Evolutionary conservation across 331 rosid genomes (phyloP).

Genomic region (Rhamnella rubrinervis): DNA sequence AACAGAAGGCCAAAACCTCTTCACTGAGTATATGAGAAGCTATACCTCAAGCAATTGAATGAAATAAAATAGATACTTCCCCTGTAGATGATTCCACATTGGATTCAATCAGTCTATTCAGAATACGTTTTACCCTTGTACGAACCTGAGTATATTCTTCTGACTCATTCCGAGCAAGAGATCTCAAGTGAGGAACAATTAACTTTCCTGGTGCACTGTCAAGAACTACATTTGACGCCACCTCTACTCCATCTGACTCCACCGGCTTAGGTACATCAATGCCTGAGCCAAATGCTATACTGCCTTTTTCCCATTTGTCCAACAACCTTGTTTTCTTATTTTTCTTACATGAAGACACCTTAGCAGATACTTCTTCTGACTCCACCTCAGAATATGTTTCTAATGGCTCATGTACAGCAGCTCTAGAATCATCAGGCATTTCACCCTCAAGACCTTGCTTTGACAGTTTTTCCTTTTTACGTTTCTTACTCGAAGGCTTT

Average conservation of each 20-base stretch:
- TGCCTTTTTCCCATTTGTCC: conserved; percentile 34
- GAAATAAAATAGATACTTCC: conserved; percentile 60
- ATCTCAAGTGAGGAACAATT: conserved; percentile 73
- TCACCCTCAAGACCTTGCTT: conserved; percentile 32
- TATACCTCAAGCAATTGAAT: conserved; percentile 56
- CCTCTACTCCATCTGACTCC: conserved; percentile 25
- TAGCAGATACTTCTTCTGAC: conserved; percentile 27
- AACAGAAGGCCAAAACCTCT: conserved; percentile 77
- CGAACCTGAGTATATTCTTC: conserved; percentile 74
- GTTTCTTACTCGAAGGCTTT: conserved; percentile 29
- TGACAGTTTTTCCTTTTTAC: conserved; percentile 26
- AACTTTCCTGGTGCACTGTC: conserved; percentile 48
- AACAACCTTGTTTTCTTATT: conserved; percentile 44
- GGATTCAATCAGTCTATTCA: conserved; percentile 76
- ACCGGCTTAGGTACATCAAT: conserved; percentile 21
- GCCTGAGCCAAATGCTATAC: conserved; percentile 11
- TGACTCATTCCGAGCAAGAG: conserved; percentile 59
- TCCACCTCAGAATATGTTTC: conserved; percentile 12
- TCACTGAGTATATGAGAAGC: conserved; percentile 70
- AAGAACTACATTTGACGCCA: conserved; percentile 31
- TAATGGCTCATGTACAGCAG: conserved; percentile 19
- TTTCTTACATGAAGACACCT: conserved; percentile 34
- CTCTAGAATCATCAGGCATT: conserved; percentile 11
- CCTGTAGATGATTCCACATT: conserved; percentile 83
- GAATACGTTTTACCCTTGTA: conserved; percentile 69